Percentiles rank a stretch among this genome's conserved stretches.
These are phyloP conservation scores for Mimosa pudica DNA, from an alignment of 306 rosid genomes.

Conservation along the genomic window DNA sequence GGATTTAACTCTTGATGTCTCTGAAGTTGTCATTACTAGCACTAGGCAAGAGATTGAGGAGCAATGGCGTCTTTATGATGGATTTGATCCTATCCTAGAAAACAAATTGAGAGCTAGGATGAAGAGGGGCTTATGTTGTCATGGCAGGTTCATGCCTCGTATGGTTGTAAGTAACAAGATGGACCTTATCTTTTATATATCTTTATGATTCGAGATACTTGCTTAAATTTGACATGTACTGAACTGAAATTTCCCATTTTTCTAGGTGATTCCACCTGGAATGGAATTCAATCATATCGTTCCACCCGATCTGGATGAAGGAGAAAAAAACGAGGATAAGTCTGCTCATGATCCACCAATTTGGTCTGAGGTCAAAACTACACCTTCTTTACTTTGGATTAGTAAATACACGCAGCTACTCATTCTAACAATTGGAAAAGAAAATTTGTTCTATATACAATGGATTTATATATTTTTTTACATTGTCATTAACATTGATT, in stretches of 20 bases:
- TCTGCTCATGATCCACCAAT: constrained; percentile 77
- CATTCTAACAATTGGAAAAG: constrained; percentile 5
- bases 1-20: constrained; percentile 84
- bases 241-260: neutral
- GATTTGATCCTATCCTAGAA: constrained; percentile 93
- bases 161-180: constrained; percentile 67
- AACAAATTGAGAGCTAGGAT: constrained; percentile 93
- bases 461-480: neutral
- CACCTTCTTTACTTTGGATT: constrained; percentile 23
- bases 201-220: neutral
- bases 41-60: constrained; percentile 93
- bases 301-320: constrained; percentile 65
- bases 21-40: constrained; percentile 93
- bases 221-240: neutral
- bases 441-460: constrained; percentile 26
- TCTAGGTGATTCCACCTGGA: constrained; percentile 89
- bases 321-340: constrained; percentile 46
- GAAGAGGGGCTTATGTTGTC: constrained; percentile 89
- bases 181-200: neutral
- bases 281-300: constrained; percentile 96
- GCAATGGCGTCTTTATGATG: constrained; percentile 97
- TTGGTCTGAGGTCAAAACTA: constrained; percentile 83
- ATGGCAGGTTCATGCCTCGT: constrained; percentile 96
- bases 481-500: constrained; percentile 49
- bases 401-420: neutral